Percentiles rank a stretch among this genome's conserved stretches.
These are phyloP conservation scores for Hortaea werneckii DNA, from an alignment of 2,329 filamentous ascomycete species.

Conservation along the genomic window DNA sequence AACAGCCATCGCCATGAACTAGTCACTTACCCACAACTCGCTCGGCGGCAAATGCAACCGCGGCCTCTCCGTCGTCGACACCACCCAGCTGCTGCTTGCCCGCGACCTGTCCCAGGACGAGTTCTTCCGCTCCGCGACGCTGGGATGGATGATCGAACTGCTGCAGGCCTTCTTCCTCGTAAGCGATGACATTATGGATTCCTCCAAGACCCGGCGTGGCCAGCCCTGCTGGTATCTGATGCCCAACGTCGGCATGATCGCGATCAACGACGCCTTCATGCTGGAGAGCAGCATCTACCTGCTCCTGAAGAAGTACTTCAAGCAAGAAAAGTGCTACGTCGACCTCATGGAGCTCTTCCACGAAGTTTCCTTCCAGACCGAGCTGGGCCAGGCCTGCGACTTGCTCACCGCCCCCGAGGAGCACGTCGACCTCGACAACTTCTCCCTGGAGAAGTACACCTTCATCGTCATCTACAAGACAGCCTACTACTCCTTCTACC, in stretches of 20 bases:
- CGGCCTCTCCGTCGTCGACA: slow-evolving; percentile 95
- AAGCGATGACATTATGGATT: slow-evolving; percentile 97
- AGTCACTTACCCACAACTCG: slow-evolving; percentile 79
- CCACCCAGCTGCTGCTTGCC: slow-evolving; percentile 67
- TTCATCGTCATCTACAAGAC: slow-evolving; percentile 99
- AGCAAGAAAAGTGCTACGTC: slow-evolving; percentile 73
- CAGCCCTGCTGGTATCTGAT: slow-evolving; percentile 95
- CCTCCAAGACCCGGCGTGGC: slow-evolving; percentile 85
- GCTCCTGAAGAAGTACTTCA: slow-evolving; percentile 90
- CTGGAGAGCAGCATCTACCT: slow-evolving; percentile 85
- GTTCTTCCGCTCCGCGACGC: slow-evolving; percentile 76
- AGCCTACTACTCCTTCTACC: slow-evolving; percentile 98
- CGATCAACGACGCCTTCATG: slow-evolving; percentile 98
- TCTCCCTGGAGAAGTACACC: slow-evolving; percentile 86
- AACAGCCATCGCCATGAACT: slow-evolving; percentile 3
- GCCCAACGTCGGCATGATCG: slow-evolving; percentile 81
- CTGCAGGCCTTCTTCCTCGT: slow-evolving; percentile 99
- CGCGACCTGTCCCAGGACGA: slow-evolving; percentile 65
- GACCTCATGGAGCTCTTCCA: slow-evolving; percentile 95
- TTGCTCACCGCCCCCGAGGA: slow-evolving; percentile 94
- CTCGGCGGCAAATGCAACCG: slow-evolving; percentile 97
- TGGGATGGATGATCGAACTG: slow-evolving; percentile 97
- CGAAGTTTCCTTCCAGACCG: slow-evolving; percentile 85
- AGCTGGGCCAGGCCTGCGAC: slow-evolving; percentile 90
- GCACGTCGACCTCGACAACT: slow-evolving; percentile 84